phyloP scores from a whole-genome alignment of 495 filamentous ascomycete species.

The Lentithecium fluviatile region DNA sequence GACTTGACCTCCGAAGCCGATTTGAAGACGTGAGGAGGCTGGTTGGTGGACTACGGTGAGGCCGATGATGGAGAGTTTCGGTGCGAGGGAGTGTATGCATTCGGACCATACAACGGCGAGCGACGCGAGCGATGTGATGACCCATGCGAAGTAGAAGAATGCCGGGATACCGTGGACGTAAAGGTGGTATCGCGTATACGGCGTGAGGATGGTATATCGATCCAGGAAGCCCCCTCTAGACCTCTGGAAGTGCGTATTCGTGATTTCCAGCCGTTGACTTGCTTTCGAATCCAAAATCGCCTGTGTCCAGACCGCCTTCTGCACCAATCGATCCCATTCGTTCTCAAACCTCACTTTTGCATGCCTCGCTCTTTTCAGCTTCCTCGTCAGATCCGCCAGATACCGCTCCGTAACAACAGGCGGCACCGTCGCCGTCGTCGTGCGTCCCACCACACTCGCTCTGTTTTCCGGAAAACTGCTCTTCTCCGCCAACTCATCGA shows the following conservation, averaged over 20 bases:
- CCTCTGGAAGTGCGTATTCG: constrained; percentile 52
- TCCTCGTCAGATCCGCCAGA: constrained; percentile 81
- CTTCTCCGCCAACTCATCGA: constrained; percentile 81
- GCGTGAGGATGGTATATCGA: constrained; percentile 65
- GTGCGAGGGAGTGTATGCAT: constrained; percentile 69
- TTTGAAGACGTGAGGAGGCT: constrained; percentile 59
- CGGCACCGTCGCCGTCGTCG: constrained; percentile 56
- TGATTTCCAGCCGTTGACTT: constrained; percentile 76
- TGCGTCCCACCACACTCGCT: constrained; percentile 38
- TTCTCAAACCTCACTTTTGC: constrained; percentile 75
- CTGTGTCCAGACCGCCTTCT: constrained; percentile 69
- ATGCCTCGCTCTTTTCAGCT: constrained; percentile 76
- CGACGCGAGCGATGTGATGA: constrained; percentile 69
- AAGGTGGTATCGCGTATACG: constrained; percentile 78
- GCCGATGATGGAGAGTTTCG: constrained; percentile 72
- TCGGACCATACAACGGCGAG: constrained; percentile 88
- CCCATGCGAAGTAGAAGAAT: constrained; percentile 59
- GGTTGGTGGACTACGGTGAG: constrained; percentile 81
- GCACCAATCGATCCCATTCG: constrained; percentile 80
- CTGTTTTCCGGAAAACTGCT: constrained; percentile 48
- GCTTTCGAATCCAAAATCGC: constrained; percentile 79
- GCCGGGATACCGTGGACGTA: constrained; percentile 69
- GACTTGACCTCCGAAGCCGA: constrained; percentile 80
- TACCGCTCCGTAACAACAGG: constrained; percentile 90
- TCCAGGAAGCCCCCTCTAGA: constrained; percentile 47